Evolutionary conservation across 2,329 filamentous ascomycete species (phyloP).

Genomic region (Nemania sp.): DNA sequence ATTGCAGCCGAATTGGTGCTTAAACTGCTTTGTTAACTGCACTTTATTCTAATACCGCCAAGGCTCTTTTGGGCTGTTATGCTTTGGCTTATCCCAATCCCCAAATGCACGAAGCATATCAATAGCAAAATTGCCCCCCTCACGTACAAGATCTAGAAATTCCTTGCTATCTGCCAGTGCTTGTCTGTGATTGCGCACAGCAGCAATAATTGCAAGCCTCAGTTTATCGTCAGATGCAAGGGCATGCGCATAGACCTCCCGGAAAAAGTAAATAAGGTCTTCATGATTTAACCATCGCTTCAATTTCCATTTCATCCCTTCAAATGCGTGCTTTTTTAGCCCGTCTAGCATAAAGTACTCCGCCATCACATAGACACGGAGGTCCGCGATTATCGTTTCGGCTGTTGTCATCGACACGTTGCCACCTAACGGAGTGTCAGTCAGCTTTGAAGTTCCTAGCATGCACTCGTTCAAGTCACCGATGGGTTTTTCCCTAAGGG

Average conservation of each 20-base stretch:
- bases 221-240: constrained; percentile 1
- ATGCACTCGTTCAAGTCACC: no score
- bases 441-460: no score
- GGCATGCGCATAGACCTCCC: constrained; percentile 20
- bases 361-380: constrained; percentile 20
- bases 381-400: no score
- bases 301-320: constrained; percentile 13
- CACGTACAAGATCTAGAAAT: constrained; percentile 14
- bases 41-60: no score
- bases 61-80: no score
- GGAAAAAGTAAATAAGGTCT: constrained; percentile 11
- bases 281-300: constrained; percentile 10
- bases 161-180: constrained; percentile 9
- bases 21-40: no score
- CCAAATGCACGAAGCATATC: no score
- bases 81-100: no score
- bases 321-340: constrained; percentile 17
- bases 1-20: no score
- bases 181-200: not conserved
- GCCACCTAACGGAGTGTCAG: constrained; percentile 21
- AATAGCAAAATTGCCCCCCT: constrained; percentile 10
- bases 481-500: no score
- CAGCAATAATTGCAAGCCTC: constrained; percentile 9
- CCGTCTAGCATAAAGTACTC: constrained; percentile 26
- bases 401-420: constrained; percentile 14